These are phyloP conservation scores for Podospora fimiseda DNA, from an alignment of 495 filamentous ascomycete species.

Conservation along the genomic window DNA sequence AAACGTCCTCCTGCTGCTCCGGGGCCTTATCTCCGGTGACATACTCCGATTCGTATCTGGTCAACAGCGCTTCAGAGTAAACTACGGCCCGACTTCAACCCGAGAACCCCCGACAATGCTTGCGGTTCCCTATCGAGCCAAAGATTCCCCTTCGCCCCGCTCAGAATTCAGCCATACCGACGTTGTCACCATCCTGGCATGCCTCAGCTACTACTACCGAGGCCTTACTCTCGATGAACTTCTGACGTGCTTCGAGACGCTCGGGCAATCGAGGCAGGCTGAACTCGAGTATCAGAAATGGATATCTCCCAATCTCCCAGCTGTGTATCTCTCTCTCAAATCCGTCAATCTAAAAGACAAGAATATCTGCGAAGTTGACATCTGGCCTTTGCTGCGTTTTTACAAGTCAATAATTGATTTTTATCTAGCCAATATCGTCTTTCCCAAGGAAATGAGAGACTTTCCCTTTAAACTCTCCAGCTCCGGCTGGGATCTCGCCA, in stretches of 20 bases:
- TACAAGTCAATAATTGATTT: slow-evolving; percentile 54
- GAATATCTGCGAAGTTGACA: slow-evolving; percentile 25
- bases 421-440: slow-evolving; percentile 56
- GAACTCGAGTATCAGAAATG: slow-evolving; percentile 48
- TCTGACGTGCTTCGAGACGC: slow-evolving; percentile 38
- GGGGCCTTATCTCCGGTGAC: slow-evolving; percentile 54
- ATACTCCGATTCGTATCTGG: slow-evolving; percentile 50
- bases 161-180: slow-evolving; percentile 75
- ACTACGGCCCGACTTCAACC: slow-evolving; percentile 53
- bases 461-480: slow-evolving; percentile 61
- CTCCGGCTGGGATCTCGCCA: slow-evolving; percentile 64
- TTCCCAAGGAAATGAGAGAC: slow-evolving; percentile 56
- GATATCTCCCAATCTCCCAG: slow-evolving; percentile 36
- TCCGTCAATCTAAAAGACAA: slow-evolving; percentile 57
- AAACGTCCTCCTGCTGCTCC: slow-evolving; percentile 46
- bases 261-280: slow-evolving; percentile 52
- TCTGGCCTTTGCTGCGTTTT: slow-evolving; percentile 51
- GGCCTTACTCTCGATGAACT: slow-evolving; percentile 54
- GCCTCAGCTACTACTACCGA: slow-evolving; percentile 60
- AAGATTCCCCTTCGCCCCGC: slow-evolving; percentile 55
- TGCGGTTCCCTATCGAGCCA: slow-evolving; percentile 68
- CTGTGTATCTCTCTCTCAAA: slow-evolving; percentile 38
- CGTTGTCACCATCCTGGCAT: slow-evolving; percentile 60
- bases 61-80: slow-evolving; percentile 60
- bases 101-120: slow-evolving; percentile 42